Evolutionary conservation across 768 basidiomycete species (phyloP), one percentile per base, ranked within the genome.

Genomic region (Tephrocybe sp.): DNA sequence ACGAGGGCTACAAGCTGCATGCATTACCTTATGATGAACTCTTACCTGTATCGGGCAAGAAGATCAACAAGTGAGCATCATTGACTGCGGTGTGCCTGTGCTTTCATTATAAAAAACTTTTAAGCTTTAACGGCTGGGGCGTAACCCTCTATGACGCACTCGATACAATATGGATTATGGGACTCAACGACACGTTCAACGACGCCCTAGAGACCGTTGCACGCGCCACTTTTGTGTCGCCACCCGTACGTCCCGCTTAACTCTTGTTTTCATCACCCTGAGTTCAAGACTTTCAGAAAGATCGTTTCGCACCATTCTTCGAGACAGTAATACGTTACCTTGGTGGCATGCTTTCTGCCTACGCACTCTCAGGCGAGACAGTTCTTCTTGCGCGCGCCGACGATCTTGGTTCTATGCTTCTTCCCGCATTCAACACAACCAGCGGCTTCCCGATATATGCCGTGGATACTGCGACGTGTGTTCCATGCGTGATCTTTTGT

Each of bases 261-360:
- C 11, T 12, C 12, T 11, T 13, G 1, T 11, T 50, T 2, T 18
- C 15, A 22, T 41, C 21, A 27, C 19, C 37, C 11, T 43, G 15
- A 32, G 12, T 13, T 32, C 28, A n/a, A n/a, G n/a, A n/a, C 34
- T 32, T n/a, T 34, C 37, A 64, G 68, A 40, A 31, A 51, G 59
- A 64, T 26, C 7, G 27, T 30, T 71, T 66, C 63, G 72, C 63
- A 0, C 82, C 80, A 1, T 86, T 87, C 64, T 87, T 88, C 51
- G 87, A 92, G 71, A 91, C 89, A 0, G 83, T 85, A 43, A 93
- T 92, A 45, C 84, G 92, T 18, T 84, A 93, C 56, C 75, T 95
- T 2, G 92, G 92, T 1, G 92, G 92, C 4, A 73, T 93, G 3
- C 72, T 93, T 4, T 86, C 86, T 8, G 87, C 90, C 0, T 86